Conservation (phyloP, 192 early-diverging fungal species). For the Mortierella hygrophila region DNA sequence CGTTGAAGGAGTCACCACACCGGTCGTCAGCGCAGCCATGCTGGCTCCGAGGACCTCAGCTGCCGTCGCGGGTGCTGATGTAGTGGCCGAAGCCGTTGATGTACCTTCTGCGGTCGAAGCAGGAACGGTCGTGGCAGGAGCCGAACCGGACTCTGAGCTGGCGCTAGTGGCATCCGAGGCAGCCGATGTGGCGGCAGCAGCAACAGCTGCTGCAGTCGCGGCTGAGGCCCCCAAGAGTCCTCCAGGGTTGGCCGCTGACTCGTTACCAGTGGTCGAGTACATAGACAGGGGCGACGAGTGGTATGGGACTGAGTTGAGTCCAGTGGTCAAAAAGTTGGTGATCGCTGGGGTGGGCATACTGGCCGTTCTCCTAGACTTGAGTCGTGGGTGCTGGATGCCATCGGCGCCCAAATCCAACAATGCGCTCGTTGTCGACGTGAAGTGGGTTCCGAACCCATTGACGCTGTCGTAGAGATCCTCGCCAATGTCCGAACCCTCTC, state of each 20-base stretch:
- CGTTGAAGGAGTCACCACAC: slow-evolving; percentile 8
- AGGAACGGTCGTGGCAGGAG: slow-evolving; percentile 6
- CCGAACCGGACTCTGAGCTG: neutral
- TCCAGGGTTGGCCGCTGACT: slow-evolving; percentile 14
- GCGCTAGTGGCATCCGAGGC: neutral
- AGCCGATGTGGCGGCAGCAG: slow-evolving; percentile 31
- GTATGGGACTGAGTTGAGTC: slow-evolving; percentile 40
- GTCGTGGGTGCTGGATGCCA: slow-evolving; percentile 30
- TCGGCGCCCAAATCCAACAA: slow-evolving; percentile 42
- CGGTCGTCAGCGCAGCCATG: neutral
- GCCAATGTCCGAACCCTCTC: slow-evolving; percentile 42
- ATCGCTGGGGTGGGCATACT: slow-evolving; percentile 55
- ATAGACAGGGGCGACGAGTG: slow-evolving; percentile 44
- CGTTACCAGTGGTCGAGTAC: slow-evolving; percentile 50
- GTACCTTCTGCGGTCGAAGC: slow-evolving; percentile 1
- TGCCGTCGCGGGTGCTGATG: neutral
- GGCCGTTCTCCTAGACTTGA: slow-evolving; percentile 44
- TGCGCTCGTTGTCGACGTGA: slow-evolving; percentile 35
- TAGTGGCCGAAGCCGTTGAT: slow-evolving; percentile 5
- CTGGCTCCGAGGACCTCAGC: slow-evolving; percentile 20
- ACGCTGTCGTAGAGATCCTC: slow-evolving; percentile 51
- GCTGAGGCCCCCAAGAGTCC: slow-evolving; percentile 25
- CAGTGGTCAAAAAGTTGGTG: slow-evolving; percentile 44
- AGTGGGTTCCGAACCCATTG: slow-evolving; percentile 24
- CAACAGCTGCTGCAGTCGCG: slow-evolving; percentile 29